These are phyloP conservation scores for Salvia sclarea DNA, from an alignment of 305 asterid genomes.

Conservation along the genomic window DNA sequence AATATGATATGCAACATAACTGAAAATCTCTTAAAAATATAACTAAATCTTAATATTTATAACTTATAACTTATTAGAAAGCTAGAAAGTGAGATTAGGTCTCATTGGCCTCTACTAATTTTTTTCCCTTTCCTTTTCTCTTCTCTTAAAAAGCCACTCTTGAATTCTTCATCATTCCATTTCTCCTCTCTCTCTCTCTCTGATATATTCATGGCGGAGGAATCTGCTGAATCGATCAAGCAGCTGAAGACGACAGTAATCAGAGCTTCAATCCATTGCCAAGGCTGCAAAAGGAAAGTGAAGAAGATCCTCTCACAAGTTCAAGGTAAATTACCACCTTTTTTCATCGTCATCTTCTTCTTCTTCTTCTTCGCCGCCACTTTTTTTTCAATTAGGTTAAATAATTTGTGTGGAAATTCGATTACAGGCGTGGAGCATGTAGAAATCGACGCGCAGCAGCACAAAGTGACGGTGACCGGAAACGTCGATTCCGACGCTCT, in stretches of 20 bases:
- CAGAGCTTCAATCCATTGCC: constrained; percentile 71
- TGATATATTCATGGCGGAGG: constrained; percentile 45
- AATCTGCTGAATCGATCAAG: constrained; percentile 32
- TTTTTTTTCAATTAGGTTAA: background rate
- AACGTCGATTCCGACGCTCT: constrained; percentile 45
- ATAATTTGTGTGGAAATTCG: background rate
- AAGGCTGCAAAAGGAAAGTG: constrained; percentile 70
- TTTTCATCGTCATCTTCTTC: background rate
- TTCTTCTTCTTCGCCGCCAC: background rate
- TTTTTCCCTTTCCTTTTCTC: background rate
- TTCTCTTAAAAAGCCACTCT: constrained; percentile 4
- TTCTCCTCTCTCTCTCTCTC: constrained; percentile 7
- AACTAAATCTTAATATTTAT: too few species aligned
- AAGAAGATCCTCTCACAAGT: constrained; percentile 55
- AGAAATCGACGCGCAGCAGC: constrained; percentile 62
- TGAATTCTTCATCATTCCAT: background rate
- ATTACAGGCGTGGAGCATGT: constrained; percentile 49
- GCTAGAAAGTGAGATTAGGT: background rate
- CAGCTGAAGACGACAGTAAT: constrained; percentile 50
- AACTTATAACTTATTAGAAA: too few species aligned
- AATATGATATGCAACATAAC: background rate
- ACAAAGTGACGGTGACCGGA: constrained; percentile 60
- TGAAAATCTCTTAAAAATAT: background rate
- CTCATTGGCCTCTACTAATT: background rate
- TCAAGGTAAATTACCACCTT: constrained; percentile 28